Conservation (phyloP, 306 rosid species). For the Rosa chinensis region DNA sequence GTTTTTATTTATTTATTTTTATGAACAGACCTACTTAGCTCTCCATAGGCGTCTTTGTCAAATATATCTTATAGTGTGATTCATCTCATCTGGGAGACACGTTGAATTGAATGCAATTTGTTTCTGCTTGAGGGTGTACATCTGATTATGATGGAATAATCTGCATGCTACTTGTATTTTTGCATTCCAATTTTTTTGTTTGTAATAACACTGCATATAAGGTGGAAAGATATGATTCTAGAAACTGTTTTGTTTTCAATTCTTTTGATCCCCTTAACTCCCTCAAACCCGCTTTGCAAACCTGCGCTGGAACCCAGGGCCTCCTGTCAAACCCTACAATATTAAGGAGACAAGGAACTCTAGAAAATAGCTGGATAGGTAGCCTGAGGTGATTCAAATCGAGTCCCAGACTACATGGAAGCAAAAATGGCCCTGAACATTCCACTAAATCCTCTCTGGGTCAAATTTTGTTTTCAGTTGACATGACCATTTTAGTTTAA, state of each 20-base stretch:
- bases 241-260: background rate
- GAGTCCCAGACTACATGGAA: background rate
- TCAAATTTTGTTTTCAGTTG: background rate
- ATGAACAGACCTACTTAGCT: background rate
- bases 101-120: constrained; percentile 5
- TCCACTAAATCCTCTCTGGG: background rate
- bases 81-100: background rate
- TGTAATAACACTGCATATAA: background rate
- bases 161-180: background rate
- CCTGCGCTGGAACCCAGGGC: background rate
- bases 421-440: background rate
- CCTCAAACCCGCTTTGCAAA: background rate
- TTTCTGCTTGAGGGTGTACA: background rate
- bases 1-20: too few relatives aligned
- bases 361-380: background rate
- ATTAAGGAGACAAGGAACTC: background rate
- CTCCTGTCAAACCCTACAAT: background rate
- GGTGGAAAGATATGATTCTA: background rate
- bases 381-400: background rate
- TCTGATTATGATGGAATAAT: constrained; percentile 6
- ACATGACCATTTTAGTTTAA: background rate
- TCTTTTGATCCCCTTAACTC: background rate
- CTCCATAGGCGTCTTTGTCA: background rate
- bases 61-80: background rate
- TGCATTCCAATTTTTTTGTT: background rate